Evolutionary conservation across 139 green algal genomes (phyloP), one percentile per base, ranked within the genome.

Genomic region (Chlamydomonas sphaeroides): DNA sequence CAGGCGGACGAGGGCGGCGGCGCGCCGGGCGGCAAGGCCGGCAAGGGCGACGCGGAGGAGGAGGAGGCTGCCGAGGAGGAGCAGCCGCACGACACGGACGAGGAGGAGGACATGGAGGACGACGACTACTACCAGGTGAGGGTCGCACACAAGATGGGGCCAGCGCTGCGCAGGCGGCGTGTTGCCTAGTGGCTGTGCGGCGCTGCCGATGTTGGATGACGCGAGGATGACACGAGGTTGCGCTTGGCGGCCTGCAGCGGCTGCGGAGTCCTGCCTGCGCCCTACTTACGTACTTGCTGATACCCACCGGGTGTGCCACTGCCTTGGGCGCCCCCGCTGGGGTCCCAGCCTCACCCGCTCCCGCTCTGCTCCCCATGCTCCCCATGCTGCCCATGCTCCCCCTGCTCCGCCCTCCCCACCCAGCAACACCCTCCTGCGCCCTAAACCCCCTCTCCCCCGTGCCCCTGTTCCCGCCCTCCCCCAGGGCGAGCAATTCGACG

Each of bases 81-180:
- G 33, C 68, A 53, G 53, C 48, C 42, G 17, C 39, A 59, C 28
- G 84, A 88, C 70, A 88, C 84, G 26, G 84, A 88, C 33, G 84
- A 88, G 59, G 84, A 88, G 70, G 84, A 88, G 84, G 84, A 88
- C 69, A 88, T 88, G 84, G 84, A 88, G 36, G 39, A 78, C 61
- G 84, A 88, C 32, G 84, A 88, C 69, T 88, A 88, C 70, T 88
- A 88, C 51, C 68, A 88, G 84, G 84, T 88, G 57, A 0, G 38
- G 17, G 38, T 21, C n/a, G n/a, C n/a, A n/a, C n/a, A n/a, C n/a
- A n/a, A n/a, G n/a, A n/a, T n/a, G n/a, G n/a, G n/a, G n/a, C n/a
- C n/a, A n/a, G n/a, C n/a, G n/a, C n/a, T n/a, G n/a, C n/a, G n/a
- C n/a, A n/a, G 39, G 66, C 3, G 66, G 10, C 25, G 36, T 38